Evolutionary conservation across 139 green algal genomes (phyloP).

Genomic region (Cymbomonas tetramitiformis): DNA sequence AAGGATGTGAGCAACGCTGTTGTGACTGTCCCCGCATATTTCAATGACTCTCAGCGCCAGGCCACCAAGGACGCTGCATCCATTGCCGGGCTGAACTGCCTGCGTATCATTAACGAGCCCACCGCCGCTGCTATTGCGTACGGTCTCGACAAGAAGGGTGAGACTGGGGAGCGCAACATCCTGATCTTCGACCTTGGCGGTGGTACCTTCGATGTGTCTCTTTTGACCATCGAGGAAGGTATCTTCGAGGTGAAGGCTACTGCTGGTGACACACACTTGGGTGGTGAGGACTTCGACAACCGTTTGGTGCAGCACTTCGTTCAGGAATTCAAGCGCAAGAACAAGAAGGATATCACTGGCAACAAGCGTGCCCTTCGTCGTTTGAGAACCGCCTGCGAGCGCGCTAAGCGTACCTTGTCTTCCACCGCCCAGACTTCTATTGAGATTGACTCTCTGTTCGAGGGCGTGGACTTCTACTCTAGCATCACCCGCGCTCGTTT

Average conservation of each 20-base stretch:
- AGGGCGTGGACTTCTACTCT: slow-evolving; percentile 93
- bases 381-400: slow-evolving; percentile 74
- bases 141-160: slow-evolving; percentile 68
- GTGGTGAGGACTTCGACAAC: slow-evolving; percentile 96
- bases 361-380: slow-evolving; percentile 64
- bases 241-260: slow-evolving; percentile 98
- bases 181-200: slow-evolving; percentile 90
- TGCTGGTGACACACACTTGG: slow-evolving; percentile 91
- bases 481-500: slow-evolving; percentile 90
- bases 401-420: slow-evolving; percentile 83
- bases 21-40: slow-evolving; percentile 93
- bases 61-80: slow-evolving; percentile 88
- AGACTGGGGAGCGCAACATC: slow-evolving; percentile 33
- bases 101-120: slow-evolving; percentile 95
- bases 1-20: slow-evolving; percentile 80
- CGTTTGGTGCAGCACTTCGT: slow-evolving; percentile 81
- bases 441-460: slow-evolving; percentile 90
- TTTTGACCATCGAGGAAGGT: slow-evolving; percentile 94
- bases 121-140: slow-evolving; percentile 87
- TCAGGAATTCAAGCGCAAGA: slow-evolving; percentile 95
- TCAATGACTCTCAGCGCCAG: slow-evolving; percentile 95
- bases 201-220: slow-evolving; percentile 94
- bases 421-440: slow-evolving; percentile 76
- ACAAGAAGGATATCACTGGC: slow-evolving; percentile 89
- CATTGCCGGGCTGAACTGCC: slow-evolving; percentile 85